Conservation (phyloP, 495 filamentous ascomycete genomes). For the Xylaria curta region DNA sequence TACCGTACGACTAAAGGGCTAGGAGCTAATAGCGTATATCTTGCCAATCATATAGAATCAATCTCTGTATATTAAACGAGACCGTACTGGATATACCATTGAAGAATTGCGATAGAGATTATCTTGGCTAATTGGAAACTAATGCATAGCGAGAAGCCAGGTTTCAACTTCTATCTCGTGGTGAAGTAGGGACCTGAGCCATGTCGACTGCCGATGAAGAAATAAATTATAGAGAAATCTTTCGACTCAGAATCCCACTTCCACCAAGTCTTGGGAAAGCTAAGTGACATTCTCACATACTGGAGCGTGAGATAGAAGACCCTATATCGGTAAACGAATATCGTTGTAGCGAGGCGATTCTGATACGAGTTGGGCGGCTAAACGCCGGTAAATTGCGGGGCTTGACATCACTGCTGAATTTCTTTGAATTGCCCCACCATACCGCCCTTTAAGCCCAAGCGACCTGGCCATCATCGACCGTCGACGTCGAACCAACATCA, state of each 20-base stretch:
- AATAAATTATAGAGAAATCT: neutral
- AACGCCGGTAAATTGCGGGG: constrained; percentile 34
- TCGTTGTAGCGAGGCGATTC: neutral
- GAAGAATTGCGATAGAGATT: neutral
- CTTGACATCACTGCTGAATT: constrained; percentile 43
- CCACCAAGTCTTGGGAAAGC: neutral
- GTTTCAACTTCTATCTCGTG: neutral
- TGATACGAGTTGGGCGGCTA: neutral
- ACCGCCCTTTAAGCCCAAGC: neutral
- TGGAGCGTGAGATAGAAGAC: too few relatives aligned
- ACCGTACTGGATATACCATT: neutral
- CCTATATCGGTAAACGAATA: neutral
- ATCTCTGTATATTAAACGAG: neutral
- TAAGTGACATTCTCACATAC: neutral
- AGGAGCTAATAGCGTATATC: neutral
- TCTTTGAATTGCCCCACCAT: constrained; percentile 38
- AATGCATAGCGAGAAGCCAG: too few relatives aligned
- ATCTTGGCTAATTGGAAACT: neutral
- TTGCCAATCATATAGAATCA: neutral
- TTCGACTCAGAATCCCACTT: neutral
- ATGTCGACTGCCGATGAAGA: neutral
- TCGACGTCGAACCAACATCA: neutral
- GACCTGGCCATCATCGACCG: neutral
- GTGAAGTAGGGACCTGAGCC: neutral
- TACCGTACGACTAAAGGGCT: neutral